A percentile compares a stretch with the other conserved stretches of the same genome.
phyloP scores from a whole-genome alignment of 768 basidiomycete genomes.

The Exsudoporus frostii region DNA sequence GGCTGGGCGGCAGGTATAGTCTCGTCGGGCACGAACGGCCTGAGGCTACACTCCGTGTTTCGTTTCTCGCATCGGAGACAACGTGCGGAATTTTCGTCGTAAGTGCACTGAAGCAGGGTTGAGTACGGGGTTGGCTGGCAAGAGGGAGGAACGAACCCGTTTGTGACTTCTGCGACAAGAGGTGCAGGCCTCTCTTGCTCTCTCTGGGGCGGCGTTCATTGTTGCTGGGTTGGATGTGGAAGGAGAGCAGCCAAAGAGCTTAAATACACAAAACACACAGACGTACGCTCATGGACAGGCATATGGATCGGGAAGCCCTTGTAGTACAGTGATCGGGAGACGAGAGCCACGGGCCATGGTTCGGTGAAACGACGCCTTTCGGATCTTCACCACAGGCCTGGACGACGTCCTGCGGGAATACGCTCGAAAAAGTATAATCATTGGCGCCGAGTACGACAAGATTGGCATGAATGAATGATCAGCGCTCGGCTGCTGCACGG shows the following conservation, averaged over 20 bases:
- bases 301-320: conserved; percentile 10
- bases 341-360: background rate
- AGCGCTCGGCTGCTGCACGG: conserved; percentile 1
- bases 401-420: conserved; percentile 2
- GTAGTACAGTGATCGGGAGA: conserved; percentile 6
- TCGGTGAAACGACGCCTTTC: conserved; percentile 7
- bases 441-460: background rate
- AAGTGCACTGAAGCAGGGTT: conserved; percentile 15
- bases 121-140: background rate
- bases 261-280: conserved; percentile 23
- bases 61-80: conserved; percentile 20
- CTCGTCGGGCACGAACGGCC: conserved; percentile 12
- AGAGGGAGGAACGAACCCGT: conserved; percentile 10
- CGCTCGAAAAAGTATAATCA: conserved; percentile 2
- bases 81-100: conserved; percentile 8
- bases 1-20: conserved; percentile 3
- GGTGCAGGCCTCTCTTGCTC: conserved; percentile 27
- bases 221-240: conserved; percentile 1
- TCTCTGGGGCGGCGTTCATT: conserved; percentile 20
- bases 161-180: conserved; percentile 27
- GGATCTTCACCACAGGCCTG: conserved; percentile 15
- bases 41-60: conserved; percentile 4
- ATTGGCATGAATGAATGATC: conserved; percentile 4
- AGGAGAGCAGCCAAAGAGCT: background rate
- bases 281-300: conserved; percentile 4